Evolutionary conservation across 2,329 filamentous ascomycete genomes (phyloP).

Genomic region (Penicillium sp.): DNA sequence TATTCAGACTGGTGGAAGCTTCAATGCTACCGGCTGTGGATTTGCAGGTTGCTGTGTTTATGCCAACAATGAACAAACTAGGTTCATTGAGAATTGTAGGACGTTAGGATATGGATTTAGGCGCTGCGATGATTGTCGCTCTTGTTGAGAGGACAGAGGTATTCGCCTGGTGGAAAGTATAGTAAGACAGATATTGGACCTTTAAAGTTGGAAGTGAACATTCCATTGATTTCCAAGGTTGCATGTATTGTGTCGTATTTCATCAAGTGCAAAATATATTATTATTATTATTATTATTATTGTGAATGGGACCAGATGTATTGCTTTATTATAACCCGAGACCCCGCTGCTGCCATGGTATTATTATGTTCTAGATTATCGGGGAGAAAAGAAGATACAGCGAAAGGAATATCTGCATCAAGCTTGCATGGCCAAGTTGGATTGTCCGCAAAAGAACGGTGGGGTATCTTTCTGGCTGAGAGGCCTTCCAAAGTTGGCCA

Average conservation of each 20-base stretch:
- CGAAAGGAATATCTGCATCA: slow-evolving; percentile 18
- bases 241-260: neutral
- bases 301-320: neutral
- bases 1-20: slow-evolving; percentile 1
- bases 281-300: neutral
- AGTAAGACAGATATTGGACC: neutral
- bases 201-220: neutral
- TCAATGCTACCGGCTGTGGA: slow-evolving; percentile 1
- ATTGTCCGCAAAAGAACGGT: slow-evolving; percentile 14
- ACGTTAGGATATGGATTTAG: slow-evolving; percentile 7
- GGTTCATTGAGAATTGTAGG: slow-evolving; percentile 6
- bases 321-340: neutral
- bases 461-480: slow-evolving; percentile 26
- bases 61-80: slow-evolving; percentile 4
- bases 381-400: slow-evolving; percentile 15
- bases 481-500: slow-evolving; percentile 4
- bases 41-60: slow-evolving; percentile 12
- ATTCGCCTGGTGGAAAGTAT: neutral
- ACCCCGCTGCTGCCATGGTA: neutral
- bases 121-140: slow-evolving; percentile 10
- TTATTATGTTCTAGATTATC: slow-evolving; percentile 19
- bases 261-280: neutral
- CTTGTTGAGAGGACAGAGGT: neutral
- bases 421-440: slow-evolving; percentile 14
- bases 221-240: neutral